Conservation (phyloP, 73 alveolate species). For the Symbiodinium natans region DNA sequence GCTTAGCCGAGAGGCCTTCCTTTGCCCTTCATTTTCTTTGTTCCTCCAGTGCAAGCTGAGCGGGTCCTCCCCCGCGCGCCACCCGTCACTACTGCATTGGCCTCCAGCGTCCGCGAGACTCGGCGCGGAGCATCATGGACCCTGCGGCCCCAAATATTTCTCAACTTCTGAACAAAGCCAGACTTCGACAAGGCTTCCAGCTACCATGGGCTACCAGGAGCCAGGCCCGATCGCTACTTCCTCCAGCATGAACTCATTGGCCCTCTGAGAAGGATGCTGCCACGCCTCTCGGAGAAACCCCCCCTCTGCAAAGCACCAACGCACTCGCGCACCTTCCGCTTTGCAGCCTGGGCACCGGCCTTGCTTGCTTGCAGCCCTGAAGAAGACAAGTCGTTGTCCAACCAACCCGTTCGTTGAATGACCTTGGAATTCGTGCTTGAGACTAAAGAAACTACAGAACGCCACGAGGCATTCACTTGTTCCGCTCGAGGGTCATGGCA, state of each 20-base stretch:
- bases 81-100: slow-evolving; percentile 98
- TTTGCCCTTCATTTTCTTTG: too few species aligned
- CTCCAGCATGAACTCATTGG: slow-evolving; percentile 99
- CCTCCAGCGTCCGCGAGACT: slow-evolving; percentile 98
- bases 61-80: slow-evolving; percentile 99
- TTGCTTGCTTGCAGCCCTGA: slow-evolving; percentile 97
- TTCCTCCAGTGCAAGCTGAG: slow-evolving; percentile 98
- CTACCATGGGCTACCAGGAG: neutral
- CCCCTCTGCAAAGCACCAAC: neutral
- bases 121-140: slow-evolving; percentile 99
- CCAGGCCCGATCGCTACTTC: slow-evolving; percentile 96
- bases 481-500: neutral
- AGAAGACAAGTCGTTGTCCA: slow-evolving; percentile 99
- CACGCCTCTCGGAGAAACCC: neutral
- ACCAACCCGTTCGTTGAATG: slow-evolving; percentile 98
- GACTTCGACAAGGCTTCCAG: too few species aligned
- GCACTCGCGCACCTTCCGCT: neutral
- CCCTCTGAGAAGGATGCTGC: slow-evolving; percentile 96
- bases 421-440: slow-evolving; percentile 95
- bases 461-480: too few species aligned
- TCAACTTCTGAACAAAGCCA: too few species aligned
- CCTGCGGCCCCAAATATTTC: too few species aligned
- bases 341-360: neutral
- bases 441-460: too few species aligned
- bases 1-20: too few species aligned